A percentile compares a stretch with the other conserved stretches of the same genome.
These are phyloP conservation scores for Neolentinus lepideus DNA, from an alignment of 1,284 basidiomycete genomes.

Conservation along the genomic window DNA sequence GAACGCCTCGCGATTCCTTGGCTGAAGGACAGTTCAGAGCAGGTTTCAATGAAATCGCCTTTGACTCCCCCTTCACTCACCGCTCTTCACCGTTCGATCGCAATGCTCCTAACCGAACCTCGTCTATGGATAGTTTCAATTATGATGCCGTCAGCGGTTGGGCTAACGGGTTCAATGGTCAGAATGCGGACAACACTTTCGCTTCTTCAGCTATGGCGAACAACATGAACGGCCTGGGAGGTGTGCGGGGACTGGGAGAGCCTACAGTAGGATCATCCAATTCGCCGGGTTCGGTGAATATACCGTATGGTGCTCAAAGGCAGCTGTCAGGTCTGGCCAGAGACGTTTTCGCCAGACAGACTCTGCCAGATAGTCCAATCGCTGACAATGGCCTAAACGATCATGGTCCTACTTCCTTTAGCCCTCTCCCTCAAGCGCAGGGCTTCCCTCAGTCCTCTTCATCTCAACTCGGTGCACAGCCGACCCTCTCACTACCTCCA, in stretches of 20 bases:
- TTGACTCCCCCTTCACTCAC: conserved; percentile 7
- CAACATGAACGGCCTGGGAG: neutral
- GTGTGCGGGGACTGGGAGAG: neutral
- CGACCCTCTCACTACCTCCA: conserved; percentile 14
- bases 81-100: conserved; percentile 5
- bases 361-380: conserved; percentile 4
- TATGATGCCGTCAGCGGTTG: conserved; percentile 24
- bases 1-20: neutral
- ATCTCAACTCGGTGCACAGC: conserved; percentile 18
- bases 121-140: conserved; percentile 36
- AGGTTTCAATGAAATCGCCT: conserved; percentile 8
- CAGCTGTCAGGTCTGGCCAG: neutral
- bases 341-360: neutral
- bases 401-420: conserved; percentile 15
- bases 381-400: conserved; percentile 9
- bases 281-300: neutral
- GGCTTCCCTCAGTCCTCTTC: conserved; percentile 22
- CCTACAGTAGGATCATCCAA: neutral
- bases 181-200: neutral
- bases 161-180: neutral
- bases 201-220: neutral
- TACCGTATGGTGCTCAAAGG: neutral
- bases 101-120: conserved; percentile 21
- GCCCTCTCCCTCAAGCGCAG: conserved; percentile 15
- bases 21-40: neutral